A percentile compares a stretch with the other conserved stretches of the same genome.
phyloP scores from a whole-genome alignment of 805 yeast species.

The Yamadazyma insecticola region DNA sequence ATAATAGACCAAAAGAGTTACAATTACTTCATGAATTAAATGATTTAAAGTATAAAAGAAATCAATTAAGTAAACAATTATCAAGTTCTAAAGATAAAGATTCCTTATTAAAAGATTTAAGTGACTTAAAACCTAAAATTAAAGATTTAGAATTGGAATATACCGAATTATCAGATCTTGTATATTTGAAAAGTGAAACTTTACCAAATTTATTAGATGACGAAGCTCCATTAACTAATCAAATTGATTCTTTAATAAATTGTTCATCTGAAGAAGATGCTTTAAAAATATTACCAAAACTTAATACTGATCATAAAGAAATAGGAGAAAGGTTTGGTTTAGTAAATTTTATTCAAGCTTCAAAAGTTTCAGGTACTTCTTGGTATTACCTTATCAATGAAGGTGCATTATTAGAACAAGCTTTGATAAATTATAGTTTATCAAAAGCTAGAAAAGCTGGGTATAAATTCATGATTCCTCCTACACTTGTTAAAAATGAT shows the following conservation, averaged over 20 bases:
- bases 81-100: constrained; percentile 15
- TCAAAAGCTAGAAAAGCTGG: constrained; percentile 62
- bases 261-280: constrained; percentile 30
- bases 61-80: constrained; percentile 21
- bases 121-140: constrained; percentile 20
- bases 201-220: constrained; percentile 63
- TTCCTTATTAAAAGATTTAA: constrained; percentile 10
- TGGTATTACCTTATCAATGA: constrained; percentile 84
- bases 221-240: constrained; percentile 36
- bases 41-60: constrained; percentile 22
- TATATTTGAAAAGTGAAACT: constrained; percentile 39
- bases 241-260: constrained; percentile 51
- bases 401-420: constrained; percentile 87
- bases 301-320: constrained; percentile 53
- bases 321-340: constrained; percentile 68
- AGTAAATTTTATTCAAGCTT: constrained; percentile 66
- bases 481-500: constrained; percentile 76
- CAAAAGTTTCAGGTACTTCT: constrained; percentile 75
- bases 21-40: constrained; percentile 19
- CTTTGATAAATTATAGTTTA: constrained; percentile 76
- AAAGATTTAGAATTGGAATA: constrained; percentile 21
- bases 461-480: constrained; percentile 72
- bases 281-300: constrained; percentile 1
- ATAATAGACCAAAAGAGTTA: constrained; percentile 20
- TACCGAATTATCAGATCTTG: constrained; percentile 25